Evolutionary conservation across 192 early-diverging fungal genomes (phyloP).

Genomic region (Cladochytrium replicatum): DNA sequence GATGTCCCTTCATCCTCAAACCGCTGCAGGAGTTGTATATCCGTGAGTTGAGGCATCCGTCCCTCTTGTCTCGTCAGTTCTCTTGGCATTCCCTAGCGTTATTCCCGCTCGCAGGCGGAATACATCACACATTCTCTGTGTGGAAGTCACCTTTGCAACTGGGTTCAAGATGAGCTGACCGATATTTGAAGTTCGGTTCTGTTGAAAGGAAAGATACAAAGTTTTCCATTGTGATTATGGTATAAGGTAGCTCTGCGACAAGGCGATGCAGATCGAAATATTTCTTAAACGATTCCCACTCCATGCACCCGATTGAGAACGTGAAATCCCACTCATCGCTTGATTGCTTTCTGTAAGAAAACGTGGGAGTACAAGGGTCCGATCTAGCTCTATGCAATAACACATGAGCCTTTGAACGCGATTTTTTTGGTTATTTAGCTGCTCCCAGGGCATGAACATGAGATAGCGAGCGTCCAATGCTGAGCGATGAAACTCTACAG

Average conservation of each 20-base stretch:
- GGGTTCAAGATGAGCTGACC: constrained; percentile 15
- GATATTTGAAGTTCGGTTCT: neutral
- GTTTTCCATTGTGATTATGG: constrained; percentile 19
- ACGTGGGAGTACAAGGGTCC: constrained; percentile 26
- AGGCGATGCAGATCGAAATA: constrained; percentile 20
- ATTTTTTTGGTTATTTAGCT: constrained; percentile 30
- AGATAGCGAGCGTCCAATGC: constrained; percentile 16
- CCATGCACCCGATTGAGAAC: constrained; percentile 9
- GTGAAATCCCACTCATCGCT: constrained; percentile 3
- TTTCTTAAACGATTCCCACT: constrained; percentile 22
- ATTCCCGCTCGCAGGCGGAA: constrained; percentile 7
- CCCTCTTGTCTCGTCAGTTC: constrained; percentile 1
- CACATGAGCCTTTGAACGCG: constrained; percentile 30
- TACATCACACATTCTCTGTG: constrained; percentile 17
- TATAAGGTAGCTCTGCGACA: constrained; percentile 14
- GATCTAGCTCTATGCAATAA: constrained; percentile 15
- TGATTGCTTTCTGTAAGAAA: constrained; percentile 20
- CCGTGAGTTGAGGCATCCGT: constrained; percentile 11
- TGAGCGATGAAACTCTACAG: neutral
- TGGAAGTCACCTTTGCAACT: constrained; percentile 14
- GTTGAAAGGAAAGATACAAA: constrained; percentile 21
- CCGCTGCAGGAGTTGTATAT: constrained; percentile 2
- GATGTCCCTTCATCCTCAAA: constrained; percentile 6
- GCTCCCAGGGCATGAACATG: constrained; percentile 32
- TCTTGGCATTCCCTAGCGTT: too few species aligned